Conservation (phyloP, 768 basidiomycete species). For the Bullera alba region DNA sequence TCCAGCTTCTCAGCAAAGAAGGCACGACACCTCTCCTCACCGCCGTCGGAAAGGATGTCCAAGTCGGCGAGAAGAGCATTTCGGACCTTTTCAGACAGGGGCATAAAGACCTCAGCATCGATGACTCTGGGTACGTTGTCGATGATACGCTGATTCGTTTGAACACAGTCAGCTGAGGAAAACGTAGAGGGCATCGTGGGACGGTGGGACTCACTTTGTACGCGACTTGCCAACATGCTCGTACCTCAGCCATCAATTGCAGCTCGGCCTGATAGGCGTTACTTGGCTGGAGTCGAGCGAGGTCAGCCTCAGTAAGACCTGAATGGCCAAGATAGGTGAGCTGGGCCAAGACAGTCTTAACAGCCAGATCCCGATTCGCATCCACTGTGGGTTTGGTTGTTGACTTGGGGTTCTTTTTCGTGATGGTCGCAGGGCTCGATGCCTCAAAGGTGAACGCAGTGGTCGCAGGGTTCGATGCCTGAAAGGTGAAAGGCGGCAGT, state of each 20-base stretch:
- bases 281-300: constrained; percentile 1
- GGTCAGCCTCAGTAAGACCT: constrained; percentile 2
- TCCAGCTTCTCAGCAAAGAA: constrained; percentile 40
- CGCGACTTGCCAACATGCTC: constrained; percentile 56
- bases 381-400: background rate
- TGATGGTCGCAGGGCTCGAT: no score
- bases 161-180: background rate
- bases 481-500: no score
- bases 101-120: constrained; percentile 50
- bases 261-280: constrained; percentile 50
- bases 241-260: constrained; percentile 54
- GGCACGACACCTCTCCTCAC: constrained; percentile 24
- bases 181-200: no score
- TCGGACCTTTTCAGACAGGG: constrained; percentile 44
- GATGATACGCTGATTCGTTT: constrained; percentile 51
- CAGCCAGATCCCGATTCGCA: no score
- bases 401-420: no score
- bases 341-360: constrained; percentile 30
- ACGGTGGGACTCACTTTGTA: constrained; percentile 54
- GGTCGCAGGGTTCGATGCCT: no score
- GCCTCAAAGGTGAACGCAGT: no score
- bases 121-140: constrained; percentile 55
- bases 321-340: background rate
- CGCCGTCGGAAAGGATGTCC: constrained; percentile 33
- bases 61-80: constrained; percentile 46